Percentiles rank a stretch among this genome's conserved stretches.
Evolutionary conservation across 2,329 filamentous ascomycete species (phyloP).

Genomic region (Colletotrichum tropicale): DNA sequence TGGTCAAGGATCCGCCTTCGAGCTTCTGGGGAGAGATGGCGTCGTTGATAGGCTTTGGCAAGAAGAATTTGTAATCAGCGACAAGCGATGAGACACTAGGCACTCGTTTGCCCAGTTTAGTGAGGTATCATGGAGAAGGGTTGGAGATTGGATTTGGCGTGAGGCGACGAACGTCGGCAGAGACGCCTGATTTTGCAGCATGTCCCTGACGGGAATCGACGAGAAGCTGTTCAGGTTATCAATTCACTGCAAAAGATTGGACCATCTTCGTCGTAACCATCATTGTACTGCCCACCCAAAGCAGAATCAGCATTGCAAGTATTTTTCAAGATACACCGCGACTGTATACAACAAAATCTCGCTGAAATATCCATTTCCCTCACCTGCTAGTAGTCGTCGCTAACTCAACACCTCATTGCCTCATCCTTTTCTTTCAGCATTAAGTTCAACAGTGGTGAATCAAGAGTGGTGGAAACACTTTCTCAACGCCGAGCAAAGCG

Average conservation of each 20-base stretch:
- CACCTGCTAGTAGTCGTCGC: not conserved
- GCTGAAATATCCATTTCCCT: not conserved
- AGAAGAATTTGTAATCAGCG: not conserved
- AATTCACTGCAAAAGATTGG: not conserved
- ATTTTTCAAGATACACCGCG: not conserved
- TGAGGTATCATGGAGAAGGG: not conserved
- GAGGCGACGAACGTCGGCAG: too few species aligned
- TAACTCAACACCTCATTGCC: not conserved
- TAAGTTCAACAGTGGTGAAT: not conserved
- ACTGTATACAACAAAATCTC: not conserved
- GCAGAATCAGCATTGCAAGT: not conserved
- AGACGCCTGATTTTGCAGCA: too few species aligned
- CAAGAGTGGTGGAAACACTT: not conserved
- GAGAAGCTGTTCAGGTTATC: not conserved
- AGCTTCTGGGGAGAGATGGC: constrained; percentile 61
- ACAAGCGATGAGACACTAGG: not conserved
- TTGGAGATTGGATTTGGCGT: not conserved
- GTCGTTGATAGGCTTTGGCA: not conserved
- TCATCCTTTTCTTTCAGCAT: not conserved
- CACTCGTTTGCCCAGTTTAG: not conserved
- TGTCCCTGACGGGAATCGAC: too few species aligned
- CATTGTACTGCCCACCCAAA: not conserved
- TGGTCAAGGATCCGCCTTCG: constrained; percentile 35
- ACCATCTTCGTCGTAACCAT: not conserved
- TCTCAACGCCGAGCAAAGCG: not conserved